phyloP scores from a whole-genome alignment of 225 moss, liverwort and hornwort species.

The Lunularia cruciata region DNA sequence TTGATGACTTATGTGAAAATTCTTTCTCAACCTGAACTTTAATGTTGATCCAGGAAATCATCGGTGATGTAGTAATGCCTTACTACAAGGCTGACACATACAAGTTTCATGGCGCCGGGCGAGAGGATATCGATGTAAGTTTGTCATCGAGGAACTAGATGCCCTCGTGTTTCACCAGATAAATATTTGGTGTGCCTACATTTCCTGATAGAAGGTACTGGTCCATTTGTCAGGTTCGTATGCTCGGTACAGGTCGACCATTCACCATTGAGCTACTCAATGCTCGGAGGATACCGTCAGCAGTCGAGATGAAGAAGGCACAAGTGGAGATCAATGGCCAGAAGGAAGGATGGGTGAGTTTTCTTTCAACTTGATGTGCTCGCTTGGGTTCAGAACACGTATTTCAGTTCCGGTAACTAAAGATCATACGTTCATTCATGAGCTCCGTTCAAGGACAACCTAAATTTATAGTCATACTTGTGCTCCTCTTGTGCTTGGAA shows the following conservation, averaged over 20 bases:
- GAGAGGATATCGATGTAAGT: constrained; percentile 97
- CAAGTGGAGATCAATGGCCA: constrained; percentile 68
- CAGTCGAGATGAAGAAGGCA: constrained; percentile 59
- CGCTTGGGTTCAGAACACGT: neutral
- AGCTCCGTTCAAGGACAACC: too few species aligned
- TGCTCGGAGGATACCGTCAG: constrained; percentile 70
- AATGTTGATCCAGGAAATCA: constrained; percentile 65
- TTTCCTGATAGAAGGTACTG: neutral
- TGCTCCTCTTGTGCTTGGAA: neutral
- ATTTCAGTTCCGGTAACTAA: too few species aligned
- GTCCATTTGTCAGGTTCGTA: constrained; percentile 69
- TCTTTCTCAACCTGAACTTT: too few species aligned
- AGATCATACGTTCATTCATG: too few species aligned
- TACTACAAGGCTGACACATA: constrained; percentile 79
- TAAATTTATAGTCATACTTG: neutral
- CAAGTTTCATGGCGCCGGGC: constrained; percentile 96
- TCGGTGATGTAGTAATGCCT: constrained; percentile 86
- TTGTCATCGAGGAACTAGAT: neutral
- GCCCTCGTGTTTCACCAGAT: too few species aligned
- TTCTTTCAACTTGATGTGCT: constrained; percentile 1
- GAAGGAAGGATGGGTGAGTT: constrained; percentile 88
- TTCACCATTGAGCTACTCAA: constrained; percentile 87
- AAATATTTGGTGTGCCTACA: too few species aligned
- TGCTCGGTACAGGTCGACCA: constrained; percentile 92
- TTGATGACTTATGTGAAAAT: too few species aligned